phyloP scores from a whole-genome alignment of 768 basidiomycete species.

The Kwoniella sp. region DNA sequence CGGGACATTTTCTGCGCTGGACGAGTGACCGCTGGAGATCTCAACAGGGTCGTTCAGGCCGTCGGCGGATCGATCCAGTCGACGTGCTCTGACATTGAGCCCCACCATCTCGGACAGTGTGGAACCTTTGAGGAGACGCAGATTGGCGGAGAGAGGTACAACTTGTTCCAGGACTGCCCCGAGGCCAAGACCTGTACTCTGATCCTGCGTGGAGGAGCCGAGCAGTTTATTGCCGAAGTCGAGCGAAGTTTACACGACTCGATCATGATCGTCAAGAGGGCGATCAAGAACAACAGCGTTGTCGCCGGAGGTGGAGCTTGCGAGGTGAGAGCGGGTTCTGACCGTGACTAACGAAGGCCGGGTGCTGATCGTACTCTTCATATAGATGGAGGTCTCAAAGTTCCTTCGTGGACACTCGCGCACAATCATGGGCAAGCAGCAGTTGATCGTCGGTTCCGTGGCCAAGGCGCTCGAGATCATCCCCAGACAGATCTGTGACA shows the following conservation, averaged over 20 bases:
- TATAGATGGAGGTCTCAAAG: slow-evolving; percentile 94
- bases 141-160: slow-evolving; percentile 94
- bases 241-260: slow-evolving; percentile 96
- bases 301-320: slow-evolving; percentile 97
- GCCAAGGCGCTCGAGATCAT: slow-evolving; percentile 97
- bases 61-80: slow-evolving; percentile 92
- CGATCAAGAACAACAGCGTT: slow-evolving; percentile 89
- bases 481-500: slow-evolving; percentile 96
- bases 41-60: slow-evolving; percentile 90
- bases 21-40: slow-evolving; percentile 81
- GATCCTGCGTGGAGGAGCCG: slow-evolving; percentile 88
- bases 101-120: slow-evolving; percentile 89
- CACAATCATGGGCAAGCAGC: slow-evolving; percentile 90
- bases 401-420: slow-evolving; percentile 84
- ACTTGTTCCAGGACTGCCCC: slow-evolving; percentile 87
- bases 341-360: not conserved
- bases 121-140: slow-evolving; percentile 88
- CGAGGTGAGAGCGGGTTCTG: slow-evolving; percentile 59
- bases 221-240: slow-evolving; percentile 98
- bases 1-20: slow-evolving; percentile 98
- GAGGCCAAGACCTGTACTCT: slow-evolving; percentile 94
- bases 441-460: slow-evolving; percentile 88
- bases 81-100: slow-evolving; percentile 85
- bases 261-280: slow-evolving; percentile 99
- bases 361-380: not conserved